Evolutionary conservation across 2,329 filamentous ascomycete genomes (phyloP).

Genomic region (Fusarium succisae): DNA sequence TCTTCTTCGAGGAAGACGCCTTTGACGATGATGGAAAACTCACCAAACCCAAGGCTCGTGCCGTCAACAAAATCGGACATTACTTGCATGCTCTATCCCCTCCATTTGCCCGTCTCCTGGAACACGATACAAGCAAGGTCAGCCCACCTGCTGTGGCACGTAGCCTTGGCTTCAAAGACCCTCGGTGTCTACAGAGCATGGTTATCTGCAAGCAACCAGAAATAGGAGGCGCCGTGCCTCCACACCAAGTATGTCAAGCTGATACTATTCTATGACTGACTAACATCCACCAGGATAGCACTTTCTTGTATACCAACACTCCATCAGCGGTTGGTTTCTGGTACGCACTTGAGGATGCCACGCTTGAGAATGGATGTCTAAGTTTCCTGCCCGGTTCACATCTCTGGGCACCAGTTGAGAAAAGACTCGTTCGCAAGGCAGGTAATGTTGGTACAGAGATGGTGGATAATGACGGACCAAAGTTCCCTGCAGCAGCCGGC

Average conservation of each 20-base stretch:
- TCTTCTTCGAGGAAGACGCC: slow-evolving; percentile 97
- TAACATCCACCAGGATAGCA: slow-evolving; percentile 77
- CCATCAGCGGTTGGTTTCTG: slow-evolving; percentile 94
- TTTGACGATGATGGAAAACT: slow-evolving; percentile 74
- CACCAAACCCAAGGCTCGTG: slow-evolving; percentile 79
- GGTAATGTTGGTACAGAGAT: slow-evolving; percentile 71
- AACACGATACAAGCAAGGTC: slow-evolving; percentile 48
- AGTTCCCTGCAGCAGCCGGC: slow-evolving; percentile 66
- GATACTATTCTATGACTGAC: not conserved
- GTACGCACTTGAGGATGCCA: slow-evolving; percentile 96
- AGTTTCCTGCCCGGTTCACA: slow-evolving; percentile 88
- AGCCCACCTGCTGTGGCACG: slow-evolving; percentile 71
- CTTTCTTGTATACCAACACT: slow-evolving; percentile 89
- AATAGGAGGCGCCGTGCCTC: slow-evolving; percentile 89
- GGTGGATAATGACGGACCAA: slow-evolving; percentile 71
- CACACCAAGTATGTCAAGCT: slow-evolving; percentile 71
- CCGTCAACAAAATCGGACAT: slow-evolving; percentile 92
- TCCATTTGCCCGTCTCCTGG: slow-evolving; percentile 70
- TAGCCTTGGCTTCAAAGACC: slow-evolving; percentile 78
- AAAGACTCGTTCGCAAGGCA: slow-evolving; percentile 77
- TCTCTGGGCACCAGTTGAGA: slow-evolving; percentile 72
- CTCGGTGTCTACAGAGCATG: slow-evolving; percentile 90
- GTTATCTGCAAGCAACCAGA: slow-evolving; percentile 98
- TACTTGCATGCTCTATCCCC: slow-evolving; percentile 75
- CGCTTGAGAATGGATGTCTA: slow-evolving; percentile 85